Conservation (phyloP, 306 rosid genomes). For the Sphenostylis stenocarpa region DNA sequence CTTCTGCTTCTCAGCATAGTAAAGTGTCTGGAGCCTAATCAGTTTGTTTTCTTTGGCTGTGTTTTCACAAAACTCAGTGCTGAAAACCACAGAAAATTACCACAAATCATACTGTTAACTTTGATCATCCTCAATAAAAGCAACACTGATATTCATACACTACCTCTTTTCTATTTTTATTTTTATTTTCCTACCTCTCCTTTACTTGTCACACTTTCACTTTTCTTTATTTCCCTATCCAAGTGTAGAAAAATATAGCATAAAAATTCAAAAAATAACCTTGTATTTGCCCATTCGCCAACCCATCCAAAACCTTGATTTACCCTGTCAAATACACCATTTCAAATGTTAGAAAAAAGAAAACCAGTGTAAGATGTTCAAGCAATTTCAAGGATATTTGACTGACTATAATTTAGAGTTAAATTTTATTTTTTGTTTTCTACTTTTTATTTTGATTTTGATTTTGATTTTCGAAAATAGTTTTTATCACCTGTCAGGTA, state of each 20-base stretch:
- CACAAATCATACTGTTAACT: neutral
- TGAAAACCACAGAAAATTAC: slow-evolving; percentile 30
- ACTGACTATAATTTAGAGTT: neutral
- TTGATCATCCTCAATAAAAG: neutral
- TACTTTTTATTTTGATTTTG: too few species aligned
- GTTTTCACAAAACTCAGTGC: slow-evolving; percentile 53
- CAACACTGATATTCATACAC: neutral
- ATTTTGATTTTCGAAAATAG: too few species aligned
- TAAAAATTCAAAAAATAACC: slow-evolving; percentile 65
- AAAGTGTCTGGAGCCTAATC: slow-evolving; percentile 76
- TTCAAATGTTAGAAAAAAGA: too few species aligned
- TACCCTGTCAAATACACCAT: slow-evolving; percentile 53
- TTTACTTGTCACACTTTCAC: too few species aligned
- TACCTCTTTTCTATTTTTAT: too few species aligned
- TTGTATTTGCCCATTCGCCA: slow-evolving; percentile 93
- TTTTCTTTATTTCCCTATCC: too few species aligned
- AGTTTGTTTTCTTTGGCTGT: slow-evolving; percentile 38
- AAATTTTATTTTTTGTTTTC: too few species aligned
- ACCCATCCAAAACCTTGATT: slow-evolving; percentile 97
- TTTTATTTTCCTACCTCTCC: too few species aligned
- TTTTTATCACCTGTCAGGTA: too few species aligned
- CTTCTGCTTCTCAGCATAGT: slow-evolving; percentile 75
- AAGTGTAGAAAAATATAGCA: too few species aligned
- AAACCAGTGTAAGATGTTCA: too few species aligned
- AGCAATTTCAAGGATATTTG: neutral